Conservation (phyloP, 1,284 basidiomycete genomes). For the Papiliotrema flavescens region DNA sequence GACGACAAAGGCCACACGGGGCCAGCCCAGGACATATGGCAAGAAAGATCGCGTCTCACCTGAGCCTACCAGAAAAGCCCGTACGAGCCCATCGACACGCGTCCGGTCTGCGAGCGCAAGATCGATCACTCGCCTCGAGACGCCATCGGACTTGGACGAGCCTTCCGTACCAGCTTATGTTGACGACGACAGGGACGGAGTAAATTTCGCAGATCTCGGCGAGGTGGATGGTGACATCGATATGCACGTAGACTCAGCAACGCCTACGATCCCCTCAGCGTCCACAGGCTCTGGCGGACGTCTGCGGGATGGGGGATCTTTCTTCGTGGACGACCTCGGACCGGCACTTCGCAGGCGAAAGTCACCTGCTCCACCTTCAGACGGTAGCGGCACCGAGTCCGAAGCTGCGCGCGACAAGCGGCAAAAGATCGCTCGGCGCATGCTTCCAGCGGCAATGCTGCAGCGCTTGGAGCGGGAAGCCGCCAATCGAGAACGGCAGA, state of each 20-base stretch:
- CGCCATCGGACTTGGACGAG: neutral
- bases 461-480: slow-evolving; percentile 28
- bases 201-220: too few species aligned
- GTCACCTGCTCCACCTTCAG: neutral
- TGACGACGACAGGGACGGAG: too few species aligned
- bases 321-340: slow-evolving; percentile 11
- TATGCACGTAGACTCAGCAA: neutral
- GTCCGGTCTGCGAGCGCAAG: neutral
- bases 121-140: neutral
- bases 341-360: neutral
- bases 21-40: slow-evolving; percentile 10
- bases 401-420: slow-evolving; percentile 16
- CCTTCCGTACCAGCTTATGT: too few species aligned
- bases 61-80: neutral
- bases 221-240: neutral
- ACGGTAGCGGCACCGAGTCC: neutral
- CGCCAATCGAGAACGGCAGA: slow-evolving; percentile 10
- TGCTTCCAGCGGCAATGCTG: slow-evolving; percentile 43
- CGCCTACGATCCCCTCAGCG: neutral
- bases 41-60: neutral
- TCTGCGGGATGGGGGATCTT: slow-evolving; percentile 1
- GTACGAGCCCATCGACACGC: neutral
- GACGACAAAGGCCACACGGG: neutral
- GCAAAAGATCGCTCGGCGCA: slow-evolving; percentile 34
- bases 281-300: neutral